phyloP scores from a whole-genome alignment of 345 rosid species.

The Salix caprea region DNA sequence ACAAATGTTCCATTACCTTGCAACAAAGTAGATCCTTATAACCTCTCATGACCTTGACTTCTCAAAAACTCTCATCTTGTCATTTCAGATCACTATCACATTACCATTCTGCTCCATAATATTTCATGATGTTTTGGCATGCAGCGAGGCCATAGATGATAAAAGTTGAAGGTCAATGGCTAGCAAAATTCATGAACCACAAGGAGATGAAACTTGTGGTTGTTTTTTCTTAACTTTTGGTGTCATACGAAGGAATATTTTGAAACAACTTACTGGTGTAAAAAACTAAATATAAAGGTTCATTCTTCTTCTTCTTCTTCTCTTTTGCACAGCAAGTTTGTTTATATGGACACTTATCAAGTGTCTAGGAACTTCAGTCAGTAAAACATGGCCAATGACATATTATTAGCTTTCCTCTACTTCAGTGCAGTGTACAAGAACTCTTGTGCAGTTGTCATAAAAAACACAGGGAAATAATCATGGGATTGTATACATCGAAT shows the following conservation, averaged over 20 bases:
- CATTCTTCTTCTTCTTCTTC: neutral
- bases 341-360: neutral
- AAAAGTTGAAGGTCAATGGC: constrained; percentile 27
- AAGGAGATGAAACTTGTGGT: constrained; percentile 13
- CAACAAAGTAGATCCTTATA: constrained; percentile 29
- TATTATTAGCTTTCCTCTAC: neutral
- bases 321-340: neutral
- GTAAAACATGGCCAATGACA: neutral
- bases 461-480: neutral
- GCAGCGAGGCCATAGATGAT: constrained; percentile 32
- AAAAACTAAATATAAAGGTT: neutral
- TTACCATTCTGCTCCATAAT: constrained; percentile 31
- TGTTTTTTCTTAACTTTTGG: neutral
- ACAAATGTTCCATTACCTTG: constrained; percentile 20
- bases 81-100: constrained; percentile 35
- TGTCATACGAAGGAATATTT: neutral
- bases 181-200: constrained; percentile 21
- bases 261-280: neutral
- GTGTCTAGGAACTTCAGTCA: constrained; percentile 5
- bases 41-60: constrained; percentile 33
- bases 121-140: constrained; percentile 31
- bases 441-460: neutral
- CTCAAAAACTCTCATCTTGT: constrained; percentile 35
- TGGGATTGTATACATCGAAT: neutral
- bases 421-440: neutral